Evolutionary conservation across 306 rosid genomes (phyloP).

Genomic region (Malus fusca): DNA sequence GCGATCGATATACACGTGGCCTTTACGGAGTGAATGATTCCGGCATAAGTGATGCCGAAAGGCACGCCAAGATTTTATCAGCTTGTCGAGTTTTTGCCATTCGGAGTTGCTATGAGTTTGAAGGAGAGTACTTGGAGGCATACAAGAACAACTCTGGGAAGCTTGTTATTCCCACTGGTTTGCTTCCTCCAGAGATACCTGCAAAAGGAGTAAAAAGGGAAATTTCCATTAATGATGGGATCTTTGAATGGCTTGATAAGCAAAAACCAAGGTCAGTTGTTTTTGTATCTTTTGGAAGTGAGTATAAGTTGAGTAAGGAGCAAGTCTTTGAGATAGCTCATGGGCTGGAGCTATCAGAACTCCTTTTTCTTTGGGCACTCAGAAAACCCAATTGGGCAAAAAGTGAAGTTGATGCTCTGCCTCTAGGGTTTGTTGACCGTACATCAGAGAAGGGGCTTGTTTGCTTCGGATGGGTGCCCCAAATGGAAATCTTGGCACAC

Average conservation of each 20-base stretch:
- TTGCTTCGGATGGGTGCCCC: constrained; percentile 28
- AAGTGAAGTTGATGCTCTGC: constrained; percentile 21
- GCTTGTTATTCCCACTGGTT: constrained; percentile 32
- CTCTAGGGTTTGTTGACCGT: constrained; percentile 20
- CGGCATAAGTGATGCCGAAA: neutral
- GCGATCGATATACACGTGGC: too few species aligned
- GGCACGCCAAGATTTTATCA: neutral
- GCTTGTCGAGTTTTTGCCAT: neutral
- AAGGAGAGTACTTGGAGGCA: constrained; percentile 16
- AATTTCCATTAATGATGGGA: neutral
- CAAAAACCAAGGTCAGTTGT: constrained; percentile 24
- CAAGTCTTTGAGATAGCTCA: constrained; percentile 37
- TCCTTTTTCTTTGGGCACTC: constrained; percentile 45
- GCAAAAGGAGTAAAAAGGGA: too few species aligned
- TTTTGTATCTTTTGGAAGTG: constrained; percentile 39
- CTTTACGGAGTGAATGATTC: neutral
- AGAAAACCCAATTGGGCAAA: constrained; percentile 11
- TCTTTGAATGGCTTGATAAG: constrained; percentile 30
- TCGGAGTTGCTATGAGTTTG: neutral
- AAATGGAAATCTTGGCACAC: constrained; percentile 30
- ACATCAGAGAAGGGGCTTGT: constrained; percentile 24
- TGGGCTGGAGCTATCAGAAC: constrained; percentile 36
- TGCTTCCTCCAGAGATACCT: constrained; percentile 21
- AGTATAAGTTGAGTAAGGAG: constrained; percentile 23
- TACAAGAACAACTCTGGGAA: neutral